Evolutionary conservation across 176 grass and related monocot genomes (phyloP), one percentile per base, ranked within the genome.

Genomic region (Cenchrus fungigraminus): DNA sequence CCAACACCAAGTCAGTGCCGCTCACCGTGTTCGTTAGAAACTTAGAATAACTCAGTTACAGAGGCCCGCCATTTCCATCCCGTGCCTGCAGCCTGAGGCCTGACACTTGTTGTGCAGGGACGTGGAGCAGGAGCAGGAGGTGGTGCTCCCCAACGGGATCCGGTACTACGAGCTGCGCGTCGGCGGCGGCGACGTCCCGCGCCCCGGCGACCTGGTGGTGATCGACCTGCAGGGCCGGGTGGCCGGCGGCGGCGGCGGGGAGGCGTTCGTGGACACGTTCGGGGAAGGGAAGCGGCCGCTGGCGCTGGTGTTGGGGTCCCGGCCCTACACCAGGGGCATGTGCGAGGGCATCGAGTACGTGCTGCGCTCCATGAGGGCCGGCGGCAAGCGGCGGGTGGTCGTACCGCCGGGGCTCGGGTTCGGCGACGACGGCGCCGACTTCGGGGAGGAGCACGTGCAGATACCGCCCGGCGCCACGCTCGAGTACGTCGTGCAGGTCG

Each of bases 281-380:
- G 88, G 63, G 45, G 84, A 92, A 25, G 93, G 91, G 17, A 95
- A 90, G 69, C 78, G 97, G 75, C 91, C 97, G 16, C 79, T 96
- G 17, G 93, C 93, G 34, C 82, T 96, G 79, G 93, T 99, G 37
- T 91, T 99, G 97, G 97, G 91, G 2, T 99, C 91, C 40, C 94
- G 97, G 91, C 93, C 97, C 19, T 98, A 98, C 86, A 95, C 89
- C 58, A 86, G 88, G 80, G 97, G 97, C 15, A 84, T 95, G 97
- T 98, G 97, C 82, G 93, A 95, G 60, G 97, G 97, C 28, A 72
- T 98, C 49, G 97, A 98, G 83, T 81, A 85, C 66, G 89, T 77
- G 84, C 77, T 98, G 65, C 55, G 81, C 31, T 84, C 93, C 50
- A 98, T 95, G 97, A 89, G 71, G 70, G 90, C 82, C 50, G 93